Evolutionary conservation across 208 protist species (phyloP), one percentile per base, ranked within the genome.

Genomic region (Blastocrithidia nonstop): DNA sequence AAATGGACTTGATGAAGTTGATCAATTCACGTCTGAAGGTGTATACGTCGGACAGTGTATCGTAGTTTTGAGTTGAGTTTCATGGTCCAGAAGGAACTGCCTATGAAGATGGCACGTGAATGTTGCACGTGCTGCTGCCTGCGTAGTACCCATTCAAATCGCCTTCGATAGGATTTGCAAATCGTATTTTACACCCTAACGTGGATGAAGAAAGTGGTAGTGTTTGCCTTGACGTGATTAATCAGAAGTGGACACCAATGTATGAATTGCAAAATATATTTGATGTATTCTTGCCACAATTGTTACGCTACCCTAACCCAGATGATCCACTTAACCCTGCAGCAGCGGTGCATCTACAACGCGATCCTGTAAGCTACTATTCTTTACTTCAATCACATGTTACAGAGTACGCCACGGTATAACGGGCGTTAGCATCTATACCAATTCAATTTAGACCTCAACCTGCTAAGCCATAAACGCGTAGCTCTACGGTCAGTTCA

Each of bases 211-310:
- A 64, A 45, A 98, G 95, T 23, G 97, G 97, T 27, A 97, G 93
- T 39, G 95, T 99, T 32, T 99, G 97, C 67, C 75, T 99, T 9
- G 96, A 99, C 59, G 96, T 98, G 32, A 97, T 99, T 58, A 99
- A 99, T 65, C 96, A 99, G 52, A 98, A 95, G 5, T 99, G 97
- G 97, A 97, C 88, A 25, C 97, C 97, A 5, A 97, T 99, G 90
- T 99, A 97, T 73, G 93, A 90, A 68, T 56, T 81, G 48, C 66
- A 76, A 50, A 82, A 88, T 44, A 78, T 85, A 17, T 98, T 98
- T 50, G 94, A 97, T 39, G 78, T 96, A 0, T 99, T 99, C 60
- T 71, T 99, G 22, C 96, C 96, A 5, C 96, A 99, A 76, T 74
- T 99, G 19, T 66, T 99, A 21, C 59, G 90, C 20, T 99, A 99